Percentiles rank a stretch among this genome's conserved stretches.
Conservation (phyloP, 2,329 filamentous ascomycete genomes). For the Bretziella fagacearum region DNA sequence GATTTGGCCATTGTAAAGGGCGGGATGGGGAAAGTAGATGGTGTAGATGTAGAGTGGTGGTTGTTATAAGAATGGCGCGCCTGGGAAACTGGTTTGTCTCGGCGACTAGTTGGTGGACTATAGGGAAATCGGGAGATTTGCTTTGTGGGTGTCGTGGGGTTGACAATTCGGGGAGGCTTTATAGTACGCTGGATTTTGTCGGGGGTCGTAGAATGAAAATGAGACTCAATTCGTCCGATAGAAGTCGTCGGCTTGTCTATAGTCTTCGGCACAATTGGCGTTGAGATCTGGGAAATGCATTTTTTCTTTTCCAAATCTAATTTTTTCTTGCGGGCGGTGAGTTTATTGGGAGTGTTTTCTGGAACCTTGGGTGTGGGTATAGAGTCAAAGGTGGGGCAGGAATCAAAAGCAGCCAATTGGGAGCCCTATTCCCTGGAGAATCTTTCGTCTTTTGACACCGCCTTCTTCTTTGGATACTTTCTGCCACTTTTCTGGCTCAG, state of each 20-base stretch:
- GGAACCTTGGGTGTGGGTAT: not conserved
- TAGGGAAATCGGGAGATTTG: not conserved
- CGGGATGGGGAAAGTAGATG: not conserved
- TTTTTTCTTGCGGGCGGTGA: constrained; percentile 3
- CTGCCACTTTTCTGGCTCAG: not conserved
- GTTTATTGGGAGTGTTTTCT: not conserved
- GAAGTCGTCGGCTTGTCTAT: not conserved
- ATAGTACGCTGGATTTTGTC: not conserved
- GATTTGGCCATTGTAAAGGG: constrained; percentile 12
- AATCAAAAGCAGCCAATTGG: not conserved
- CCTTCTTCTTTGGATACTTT: not conserved
- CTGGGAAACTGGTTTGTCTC: not conserved
- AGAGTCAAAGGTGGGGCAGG: constrained; percentile 1
- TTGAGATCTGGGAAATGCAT: not conserved
- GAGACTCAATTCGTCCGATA: not conserved
- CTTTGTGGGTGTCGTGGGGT: not conserved
- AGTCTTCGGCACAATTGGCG: not conserved
- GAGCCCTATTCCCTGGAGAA: not conserved
- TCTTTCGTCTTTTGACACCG: not conserved
- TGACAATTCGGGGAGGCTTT: not conserved
- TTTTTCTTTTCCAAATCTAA: not conserved
- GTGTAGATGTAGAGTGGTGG: not conserved
- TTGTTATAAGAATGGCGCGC: constrained; percentile 1
- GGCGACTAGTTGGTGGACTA: not conserved
- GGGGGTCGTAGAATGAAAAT: not conserved